Evolutionary conservation across 306 rosid genomes (phyloP).

Genomic region (Castanopsis chinensis): DNA sequence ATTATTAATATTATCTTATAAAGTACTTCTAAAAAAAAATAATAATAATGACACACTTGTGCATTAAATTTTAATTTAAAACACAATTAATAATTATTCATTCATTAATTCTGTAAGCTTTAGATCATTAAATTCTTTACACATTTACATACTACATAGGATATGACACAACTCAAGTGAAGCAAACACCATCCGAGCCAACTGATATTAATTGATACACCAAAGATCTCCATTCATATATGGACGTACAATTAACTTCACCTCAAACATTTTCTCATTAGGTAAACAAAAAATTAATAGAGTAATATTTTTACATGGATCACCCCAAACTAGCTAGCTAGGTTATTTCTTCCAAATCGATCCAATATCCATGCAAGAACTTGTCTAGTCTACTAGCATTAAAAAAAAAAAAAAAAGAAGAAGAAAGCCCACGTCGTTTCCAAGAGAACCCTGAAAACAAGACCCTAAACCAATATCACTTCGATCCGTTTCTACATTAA

Average conservation of each 20-base stretch:
- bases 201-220: not conserved
- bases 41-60: not conserved
- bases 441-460: not conserved
- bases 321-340: conserved; percentile 5
- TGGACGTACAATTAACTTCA: not conserved
- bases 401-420: no score
- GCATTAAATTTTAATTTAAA: not conserved
- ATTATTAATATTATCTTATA: not conserved
- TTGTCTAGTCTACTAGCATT: not conserved
- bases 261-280: conserved; percentile 1
- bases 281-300: not conserved
- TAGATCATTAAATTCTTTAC: not conserved
- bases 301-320: conserved; percentile 15
- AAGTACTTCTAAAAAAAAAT: not conserved
- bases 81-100: not conserved
- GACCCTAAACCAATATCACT: not conserved
- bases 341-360: not conserved
- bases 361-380: not conserved
- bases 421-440: conserved; percentile 1
- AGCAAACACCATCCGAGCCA: not conserved
- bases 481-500: conserved; percentile 52
- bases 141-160: not conserved
- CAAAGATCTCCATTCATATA: conserved; percentile 2
- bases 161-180: not conserved
- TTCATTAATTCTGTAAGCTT: not conserved